Base-by-base conservation (phyloP, 352 stramenopile genomes). In the Phytophthora foliorum region DNA sequence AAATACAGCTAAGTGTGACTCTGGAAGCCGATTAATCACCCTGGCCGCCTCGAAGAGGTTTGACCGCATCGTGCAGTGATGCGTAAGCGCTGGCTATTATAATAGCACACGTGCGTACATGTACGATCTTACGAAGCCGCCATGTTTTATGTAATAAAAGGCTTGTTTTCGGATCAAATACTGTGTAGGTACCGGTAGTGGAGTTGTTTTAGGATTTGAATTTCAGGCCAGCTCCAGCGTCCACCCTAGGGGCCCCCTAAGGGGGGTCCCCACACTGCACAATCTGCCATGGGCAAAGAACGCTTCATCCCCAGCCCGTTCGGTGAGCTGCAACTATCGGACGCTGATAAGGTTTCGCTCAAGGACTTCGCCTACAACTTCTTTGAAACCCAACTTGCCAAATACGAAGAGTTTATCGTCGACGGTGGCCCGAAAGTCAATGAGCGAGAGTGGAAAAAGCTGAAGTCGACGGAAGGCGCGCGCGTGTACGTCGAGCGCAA, bases 401-500 rank as follows among this genome's bases (percentile, higher is more conserved):
- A 82, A 22, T 86, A 79, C 39, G 75, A 84, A 63, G 57, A 60
- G 0, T 84, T 77, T 41, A 74, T 68, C 19, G 66, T 57, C 9
- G 46, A 64, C 3, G 63, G 68, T 3, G n/a, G 36, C 2, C 59
- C 65, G n/a, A 59, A 72, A 38, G 70, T 82, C 16, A 71, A 84
- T 49, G 46, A 54, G 6, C 54, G 51, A 0, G 57, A 67, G 22
- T 77, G 65, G 69, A 77, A 77, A 39, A 56, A 67, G 53, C 57
- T 77, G 53, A 77, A 74, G 55, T 63, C 64, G n/a, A 65, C 63
- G 22, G 69, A 77, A 8, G 65, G 69, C 39, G 63, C 68, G 13
- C 51, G 48, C n/a, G 63, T 73, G 41, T 77, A 74, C 44, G 64
- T 74, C 6, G 69, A 77, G 34, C 69, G 69, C 16, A 56, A 71